phyloP scores from a whole-genome alignment of 2,329 filamentous ascomycete species.

The Neophaeococcomyces mojaviensis region DNA sequence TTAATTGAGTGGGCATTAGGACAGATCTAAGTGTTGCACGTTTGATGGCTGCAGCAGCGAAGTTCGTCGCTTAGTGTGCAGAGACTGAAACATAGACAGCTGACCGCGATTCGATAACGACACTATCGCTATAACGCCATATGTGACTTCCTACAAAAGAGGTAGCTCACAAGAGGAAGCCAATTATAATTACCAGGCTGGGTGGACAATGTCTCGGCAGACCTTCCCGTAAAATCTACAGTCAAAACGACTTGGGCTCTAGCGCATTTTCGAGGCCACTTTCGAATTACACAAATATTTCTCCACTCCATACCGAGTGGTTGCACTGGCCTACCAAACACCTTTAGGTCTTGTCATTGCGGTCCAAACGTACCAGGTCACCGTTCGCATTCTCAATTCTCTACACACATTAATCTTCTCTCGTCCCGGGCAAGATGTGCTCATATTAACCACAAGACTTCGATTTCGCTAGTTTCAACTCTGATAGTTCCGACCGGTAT shows the following conservation, averaged over 20 bases:
- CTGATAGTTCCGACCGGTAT: background rate
- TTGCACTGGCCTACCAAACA: background rate
- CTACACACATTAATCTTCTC: background rate
- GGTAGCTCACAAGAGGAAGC: too few species aligned
- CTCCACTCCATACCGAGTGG: background rate
- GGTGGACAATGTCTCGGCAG: background rate
- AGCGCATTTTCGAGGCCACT: background rate
- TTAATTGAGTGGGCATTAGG: too few species aligned
- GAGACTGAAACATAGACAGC: too few species aligned
- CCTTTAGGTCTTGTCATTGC: background rate
- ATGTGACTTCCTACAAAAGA: too few species aligned
- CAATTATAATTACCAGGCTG: too few species aligned
- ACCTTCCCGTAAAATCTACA: background rate
- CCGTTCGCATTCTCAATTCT: background rate
- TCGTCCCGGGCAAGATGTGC: slow-evolving; percentile 3
- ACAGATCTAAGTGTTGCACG: too few species aligned
- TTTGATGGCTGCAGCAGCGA: too few species aligned
- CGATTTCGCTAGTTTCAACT: background rate
- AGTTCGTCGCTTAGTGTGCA: too few species aligned
- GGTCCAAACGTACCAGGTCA: background rate
- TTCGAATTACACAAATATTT: slow-evolving; percentile 3
- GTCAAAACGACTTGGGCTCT: too few species aligned
- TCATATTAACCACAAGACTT: background rate
- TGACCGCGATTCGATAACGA: too few species aligned
- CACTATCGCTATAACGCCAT: too few species aligned